Percentiles rank a stretch among this genome's conserved stretches.
Evolutionary conservation across 768 basidiomycete species (phyloP).

Genomic region (Trametes meyenii): DNA sequence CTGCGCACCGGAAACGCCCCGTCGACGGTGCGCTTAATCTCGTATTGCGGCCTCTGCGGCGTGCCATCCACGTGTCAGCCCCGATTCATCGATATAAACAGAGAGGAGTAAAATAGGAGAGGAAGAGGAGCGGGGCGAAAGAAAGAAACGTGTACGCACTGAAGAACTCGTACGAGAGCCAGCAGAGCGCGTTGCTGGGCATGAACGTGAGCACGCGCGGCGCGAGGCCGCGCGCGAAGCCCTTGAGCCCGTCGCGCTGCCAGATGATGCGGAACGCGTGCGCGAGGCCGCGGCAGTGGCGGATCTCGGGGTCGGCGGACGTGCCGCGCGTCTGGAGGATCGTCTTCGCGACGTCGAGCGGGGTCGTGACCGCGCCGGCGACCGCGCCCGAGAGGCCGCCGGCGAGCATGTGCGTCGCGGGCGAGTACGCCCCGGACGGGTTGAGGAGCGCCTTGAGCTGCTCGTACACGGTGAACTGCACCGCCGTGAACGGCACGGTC

Average conservation of each 20-base stretch:
- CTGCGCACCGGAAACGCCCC: too few relatives aligned
- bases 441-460: slow-evolving; percentile 86
- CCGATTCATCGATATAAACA: too few relatives aligned
- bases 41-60: too few relatives aligned
- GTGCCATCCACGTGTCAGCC: too few relatives aligned
- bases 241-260: slow-evolving; percentile 80
- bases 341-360: slow-evolving; percentile 97
- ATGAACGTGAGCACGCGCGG: slow-evolving; percentile 93
- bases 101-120: too few relatives aligned
- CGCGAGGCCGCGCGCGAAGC: slow-evolving; percentile 84
- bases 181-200: slow-evolving; percentile 96
- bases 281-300: slow-evolving; percentile 78
- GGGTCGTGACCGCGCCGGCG: slow-evolving; percentile 94
- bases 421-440: slow-evolving; percentile 85
- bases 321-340: slow-evolving; percentile 93
- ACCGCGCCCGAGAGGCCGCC: slow-evolving; percentile 93
- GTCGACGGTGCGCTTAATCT: too few relatives aligned
- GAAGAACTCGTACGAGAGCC: slow-evolving; percentile 98
- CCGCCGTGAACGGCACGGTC: slow-evolving; percentile 97
- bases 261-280: slow-evolving; percentile 91
- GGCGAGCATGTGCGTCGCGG: slow-evolving; percentile 88
- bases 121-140: too few relatives aligned
- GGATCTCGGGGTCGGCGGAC: slow-evolving; percentile 83
- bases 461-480: slow-evolving; percentile 97
- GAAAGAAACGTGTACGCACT: slow-evolving; percentile 58